phyloP scores from a whole-genome alignment of 495 filamentous ascomycete species.

The Aspergillus diversus region DNA sequence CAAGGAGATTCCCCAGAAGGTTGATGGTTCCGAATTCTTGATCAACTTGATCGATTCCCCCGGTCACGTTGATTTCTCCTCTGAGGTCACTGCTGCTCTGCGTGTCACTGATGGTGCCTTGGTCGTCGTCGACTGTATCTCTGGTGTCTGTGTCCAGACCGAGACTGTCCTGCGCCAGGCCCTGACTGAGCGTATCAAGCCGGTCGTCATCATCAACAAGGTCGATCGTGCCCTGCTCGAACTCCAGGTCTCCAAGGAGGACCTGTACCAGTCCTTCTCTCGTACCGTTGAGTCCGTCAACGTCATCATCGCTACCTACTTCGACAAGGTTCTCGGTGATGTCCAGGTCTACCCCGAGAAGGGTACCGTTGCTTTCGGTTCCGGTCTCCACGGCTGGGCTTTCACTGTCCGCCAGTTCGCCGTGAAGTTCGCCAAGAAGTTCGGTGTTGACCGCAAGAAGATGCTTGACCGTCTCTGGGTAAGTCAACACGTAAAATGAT shows the following conservation, averaged over 20 bases:
- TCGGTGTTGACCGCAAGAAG: conserved; percentile 98
- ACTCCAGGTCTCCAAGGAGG: conserved; percentile 97
- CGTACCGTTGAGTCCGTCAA: conserved; percentile 99
- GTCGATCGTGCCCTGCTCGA: conserved; percentile 99
- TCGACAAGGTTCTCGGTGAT: conserved; percentile 95
- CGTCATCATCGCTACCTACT: conserved; percentile 98
- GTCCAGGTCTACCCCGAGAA: conserved; percentile 96
- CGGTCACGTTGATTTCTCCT: conserved; percentile 99
- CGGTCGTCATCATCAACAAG: conserved; percentile 99
- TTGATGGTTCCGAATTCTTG: conserved; percentile 92
- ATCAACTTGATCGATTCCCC: conserved; percentile 99
- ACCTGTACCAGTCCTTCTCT: conserved; percentile 98
- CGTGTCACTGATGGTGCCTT: conserved; percentile 99
- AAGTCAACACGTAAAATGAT: conserved; percentile 31
- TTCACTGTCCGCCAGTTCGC: conserved; percentile 99
- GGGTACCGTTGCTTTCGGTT: conserved; percentile 98
- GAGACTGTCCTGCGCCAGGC: conserved; percentile 99
- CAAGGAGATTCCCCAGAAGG: conserved; percentile 91
- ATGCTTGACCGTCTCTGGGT: conserved; percentile 99
- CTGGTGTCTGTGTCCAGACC: conserved; percentile 98
- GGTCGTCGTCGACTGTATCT: conserved; percentile 99
- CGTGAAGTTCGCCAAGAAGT: conserved; percentile 96
- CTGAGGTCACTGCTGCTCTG: conserved; percentile 98
- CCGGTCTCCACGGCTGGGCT: conserved; percentile 99
- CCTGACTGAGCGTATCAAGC: conserved; percentile 99